A percentile compares a stretch with the other conserved stretches of the same genome.
phyloP scores from a whole-genome alignment of 345 rosid species.

The Eucalyptus polybractea region DNA sequence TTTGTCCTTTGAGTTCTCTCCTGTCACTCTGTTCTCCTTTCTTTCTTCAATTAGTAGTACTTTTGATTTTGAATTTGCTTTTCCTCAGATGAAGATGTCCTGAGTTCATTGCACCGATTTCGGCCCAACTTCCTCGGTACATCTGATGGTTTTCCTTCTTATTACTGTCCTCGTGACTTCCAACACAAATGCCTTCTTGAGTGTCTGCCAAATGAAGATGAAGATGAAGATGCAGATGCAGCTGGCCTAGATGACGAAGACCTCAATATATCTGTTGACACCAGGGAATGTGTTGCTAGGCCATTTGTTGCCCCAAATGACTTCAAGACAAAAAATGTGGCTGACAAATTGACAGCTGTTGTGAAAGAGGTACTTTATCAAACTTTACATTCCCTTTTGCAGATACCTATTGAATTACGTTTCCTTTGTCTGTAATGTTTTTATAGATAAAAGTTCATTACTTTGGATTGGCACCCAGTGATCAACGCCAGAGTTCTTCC shows the following conservation, averaged over 20 bases:
- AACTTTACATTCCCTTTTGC: neutral
- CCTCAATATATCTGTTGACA: slow-evolving; percentile 13
- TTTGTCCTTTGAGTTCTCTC: neutral
- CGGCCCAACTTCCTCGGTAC: slow-evolving; percentile 54
- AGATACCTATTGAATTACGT: neutral
- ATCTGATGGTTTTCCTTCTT: slow-evolving; percentile 43
- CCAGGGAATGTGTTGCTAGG: slow-evolving; percentile 42
- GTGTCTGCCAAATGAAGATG: slow-evolving; percentile 20
- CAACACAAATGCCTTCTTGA: slow-evolving; percentile 53
- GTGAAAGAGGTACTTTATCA: slow-evolving; percentile 57
- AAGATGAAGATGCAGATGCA: slow-evolving; percentile 2
- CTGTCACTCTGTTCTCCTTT: neutral
- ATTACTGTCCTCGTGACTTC: slow-evolving; percentile 48
- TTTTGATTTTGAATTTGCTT: neutral
- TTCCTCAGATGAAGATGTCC: slow-evolving; percentile 69
- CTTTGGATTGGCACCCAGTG: slow-evolving; percentile 3
- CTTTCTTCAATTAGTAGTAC: neutral
- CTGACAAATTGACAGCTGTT: slow-evolving; percentile 23
- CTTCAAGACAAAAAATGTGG: slow-evolving; percentile 34
- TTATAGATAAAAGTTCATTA: slow-evolving; percentile 44
- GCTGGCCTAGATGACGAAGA: slow-evolving; percentile 30
- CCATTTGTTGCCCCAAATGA: slow-evolving; percentile 59
- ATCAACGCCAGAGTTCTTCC: slow-evolving; percentile 1
- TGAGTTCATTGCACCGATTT: slow-evolving; percentile 51
- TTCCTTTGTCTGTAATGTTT: neutral